phyloP scores from a whole-genome alignment of 805 yeast genomes.

The Metschnikowia arizonensis region DNA sequence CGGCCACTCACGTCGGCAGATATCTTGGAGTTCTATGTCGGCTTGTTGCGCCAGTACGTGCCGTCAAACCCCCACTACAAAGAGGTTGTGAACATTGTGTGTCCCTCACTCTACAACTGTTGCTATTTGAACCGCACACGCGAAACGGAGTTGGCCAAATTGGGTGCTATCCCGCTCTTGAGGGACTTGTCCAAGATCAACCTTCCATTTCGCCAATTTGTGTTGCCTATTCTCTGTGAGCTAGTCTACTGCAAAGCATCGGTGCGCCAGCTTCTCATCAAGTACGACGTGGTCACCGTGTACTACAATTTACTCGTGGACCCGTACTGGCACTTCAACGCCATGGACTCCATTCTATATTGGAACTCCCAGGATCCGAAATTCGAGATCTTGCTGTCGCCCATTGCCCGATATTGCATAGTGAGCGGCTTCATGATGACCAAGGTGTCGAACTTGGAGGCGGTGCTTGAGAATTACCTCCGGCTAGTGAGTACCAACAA shows the following conservation, averaged over 20 bases:
- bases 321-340: conserved; percentile 56
- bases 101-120: conserved; percentile 49
- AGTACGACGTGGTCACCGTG: conserved; percentile 34
- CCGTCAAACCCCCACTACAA: conserved; percentile 31
- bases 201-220: conserved; percentile 47
- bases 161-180: conserved; percentile 46
- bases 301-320: conserved; percentile 43
- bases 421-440: conserved; percentile 38
- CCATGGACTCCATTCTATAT: conserved; percentile 45
- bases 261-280: conserved; percentile 36
- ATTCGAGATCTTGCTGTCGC: conserved; percentile 22
- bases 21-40: conserved; percentile 42
- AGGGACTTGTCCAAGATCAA: conserved; percentile 37
- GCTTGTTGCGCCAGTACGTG: conserved; percentile 24
- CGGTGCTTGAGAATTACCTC: conserved; percentile 38
- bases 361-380: conserved; percentile 34
- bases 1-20: conserved; percentile 36
- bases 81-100: conserved; percentile 40
- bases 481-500: conserved; percentile 27
- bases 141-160: conserved; percentile 43
- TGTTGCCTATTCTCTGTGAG: conserved; percentile 50
- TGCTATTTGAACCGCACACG: conserved; percentile 45
- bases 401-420: conserved; percentile 29
- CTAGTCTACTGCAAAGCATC: conserved; percentile 43
- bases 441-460: conserved; percentile 40